These are phyloP conservation scores for Diaporthe eres DNA, from an alignment of 2,329 filamentous ascomycete genomes.

Conservation along the genomic window DNA sequence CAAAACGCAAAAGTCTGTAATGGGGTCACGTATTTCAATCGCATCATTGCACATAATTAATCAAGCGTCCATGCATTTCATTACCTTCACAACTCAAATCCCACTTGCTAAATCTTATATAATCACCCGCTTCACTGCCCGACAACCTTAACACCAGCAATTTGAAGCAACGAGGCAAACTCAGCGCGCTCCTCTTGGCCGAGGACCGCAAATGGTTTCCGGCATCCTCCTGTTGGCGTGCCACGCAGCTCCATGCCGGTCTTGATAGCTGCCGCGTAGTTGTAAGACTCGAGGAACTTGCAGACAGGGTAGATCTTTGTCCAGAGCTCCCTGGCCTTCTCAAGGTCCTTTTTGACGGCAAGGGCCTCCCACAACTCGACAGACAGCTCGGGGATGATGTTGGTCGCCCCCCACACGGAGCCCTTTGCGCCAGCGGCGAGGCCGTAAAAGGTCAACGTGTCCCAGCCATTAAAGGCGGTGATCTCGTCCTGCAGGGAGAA, in stretches of 20 bases:
- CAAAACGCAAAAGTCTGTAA: too few species aligned
- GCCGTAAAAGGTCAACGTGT: slow-evolving; percentile 67
- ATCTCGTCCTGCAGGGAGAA: slow-evolving; percentile 57
- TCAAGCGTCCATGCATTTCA: background rate
- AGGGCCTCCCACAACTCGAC: slow-evolving; percentile 62
- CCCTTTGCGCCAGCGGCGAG: slow-evolving; percentile 64
- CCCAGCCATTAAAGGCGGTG: slow-evolving; percentile 67
- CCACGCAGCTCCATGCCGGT: slow-evolving; percentile 64
- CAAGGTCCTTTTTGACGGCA: slow-evolving; percentile 58
- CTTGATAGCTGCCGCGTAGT: slow-evolving; percentile 63
- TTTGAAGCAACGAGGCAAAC: background rate
- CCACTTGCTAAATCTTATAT: fast-evolving
- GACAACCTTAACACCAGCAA: background rate
- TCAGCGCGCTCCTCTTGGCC: background rate
- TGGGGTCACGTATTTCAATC: too few species aligned
- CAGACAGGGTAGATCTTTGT: slow-evolving; percentile 64
- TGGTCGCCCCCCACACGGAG: slow-evolving; percentile 46
- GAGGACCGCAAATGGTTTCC: slow-evolving; percentile 59
- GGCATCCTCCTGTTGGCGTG: slow-evolving; percentile 60
- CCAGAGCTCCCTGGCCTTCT: slow-evolving; percentile 61
- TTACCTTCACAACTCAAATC: background rate
- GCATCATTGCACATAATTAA: too few species aligned
- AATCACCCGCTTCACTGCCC: background rate
- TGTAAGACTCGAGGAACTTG: slow-evolving; percentile 63
- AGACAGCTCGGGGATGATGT: slow-evolving; percentile 64